Conservation (phyloP, 1,139 yeast species). For the Suhomyces choctaworum region DNA sequence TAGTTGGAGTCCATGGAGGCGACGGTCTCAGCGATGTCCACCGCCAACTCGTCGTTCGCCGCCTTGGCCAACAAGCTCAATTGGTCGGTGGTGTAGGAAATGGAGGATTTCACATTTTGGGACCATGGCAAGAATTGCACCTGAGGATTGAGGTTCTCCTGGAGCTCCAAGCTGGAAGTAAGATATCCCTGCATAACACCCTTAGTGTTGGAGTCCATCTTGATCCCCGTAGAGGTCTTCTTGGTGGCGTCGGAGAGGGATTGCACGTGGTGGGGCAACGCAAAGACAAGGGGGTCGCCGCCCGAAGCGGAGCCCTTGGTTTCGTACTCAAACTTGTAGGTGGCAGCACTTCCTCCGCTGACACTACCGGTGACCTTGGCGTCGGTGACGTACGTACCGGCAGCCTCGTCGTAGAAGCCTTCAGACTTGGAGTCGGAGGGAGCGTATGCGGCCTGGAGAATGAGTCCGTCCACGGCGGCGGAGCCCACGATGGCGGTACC, state of each 20-base stretch:
- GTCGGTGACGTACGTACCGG: conserved; percentile 40
- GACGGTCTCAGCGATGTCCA: conserved; percentile 55
- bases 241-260: conserved; percentile 45
- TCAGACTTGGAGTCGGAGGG: conserved; percentile 19
- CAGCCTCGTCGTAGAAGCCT: conserved; percentile 34
- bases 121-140: conserved; percentile 66
- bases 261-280: conserved; percentile 69
- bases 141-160: conserved; percentile 50
- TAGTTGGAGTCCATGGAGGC: conserved; percentile 55
- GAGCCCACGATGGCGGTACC: conserved; percentile 45
- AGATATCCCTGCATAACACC: conserved; percentile 66
- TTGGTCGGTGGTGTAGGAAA: conserved; percentile 53
- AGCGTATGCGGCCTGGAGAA: conserved; percentile 62
- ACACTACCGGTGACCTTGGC: conserved; percentile 34
- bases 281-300: conserved; percentile 58
- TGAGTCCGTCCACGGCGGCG: conserved; percentile 50
- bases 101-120: conserved; percentile 25
- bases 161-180: conserved; percentile 49
- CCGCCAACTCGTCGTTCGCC: conserved; percentile 59
- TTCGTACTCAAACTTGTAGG: conserved; percentile 53
- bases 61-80: conserved; percentile 51
- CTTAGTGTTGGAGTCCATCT: conserved; percentile 60
- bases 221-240: conserved; percentile 46
- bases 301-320: conserved; percentile 54
- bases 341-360: conserved; percentile 38